Conservation (phyloP, 192 early-diverging fungal genomes). For the Dissophora ornata region DNA sequence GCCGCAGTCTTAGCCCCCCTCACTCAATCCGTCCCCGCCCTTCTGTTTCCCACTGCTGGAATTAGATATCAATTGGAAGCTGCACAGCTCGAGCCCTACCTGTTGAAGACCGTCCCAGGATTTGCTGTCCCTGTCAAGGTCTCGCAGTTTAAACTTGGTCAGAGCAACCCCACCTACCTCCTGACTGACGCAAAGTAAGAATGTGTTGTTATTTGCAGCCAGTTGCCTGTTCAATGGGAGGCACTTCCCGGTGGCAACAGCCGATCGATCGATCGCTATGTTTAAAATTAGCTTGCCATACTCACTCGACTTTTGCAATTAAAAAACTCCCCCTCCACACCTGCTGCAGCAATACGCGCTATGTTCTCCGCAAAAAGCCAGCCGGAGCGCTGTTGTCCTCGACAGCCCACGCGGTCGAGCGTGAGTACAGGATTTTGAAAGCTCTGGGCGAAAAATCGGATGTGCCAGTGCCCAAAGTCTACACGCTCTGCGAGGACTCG, state of each 20-base stretch:
- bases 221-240: too few species aligned
- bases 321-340: too few species aligned
- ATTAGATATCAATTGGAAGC: slow-evolving; percentile 69
- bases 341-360: slow-evolving; percentile 63
- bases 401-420: slow-evolving; percentile 93
- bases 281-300: too few species aligned
- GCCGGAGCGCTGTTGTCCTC: slow-evolving; percentile 85
- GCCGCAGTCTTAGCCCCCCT: too few species aligned
- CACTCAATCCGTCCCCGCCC: too few species aligned
- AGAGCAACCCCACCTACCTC: slow-evolving; percentile 95
- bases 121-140: slow-evolving; percentile 74
- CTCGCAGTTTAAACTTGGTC: slow-evolving; percentile 91
- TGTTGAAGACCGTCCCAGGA: slow-evolving; percentile 61
- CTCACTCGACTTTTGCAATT: too few species aligned
- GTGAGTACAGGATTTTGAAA: slow-evolving; percentile 85
- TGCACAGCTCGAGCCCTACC: slow-evolving; percentile 67
- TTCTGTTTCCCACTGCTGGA: too few species aligned
- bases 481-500: slow-evolving; percentile 88
- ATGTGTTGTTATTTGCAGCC: too few species aligned
- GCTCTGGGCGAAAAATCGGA: slow-evolving; percentile 78
- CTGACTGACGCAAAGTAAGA: slow-evolving; percentile 77
- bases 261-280: too few species aligned
- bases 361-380: slow-evolving; percentile 94
- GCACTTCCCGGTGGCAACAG: too few species aligned
- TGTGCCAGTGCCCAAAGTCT: slow-evolving; percentile 92